Evolutionary conservation across 2,329 filamentous ascomycete species (phyloP), one percentile per base, ranked within the genome.

Genomic region (Zymoseptoria passerinii): DNA sequence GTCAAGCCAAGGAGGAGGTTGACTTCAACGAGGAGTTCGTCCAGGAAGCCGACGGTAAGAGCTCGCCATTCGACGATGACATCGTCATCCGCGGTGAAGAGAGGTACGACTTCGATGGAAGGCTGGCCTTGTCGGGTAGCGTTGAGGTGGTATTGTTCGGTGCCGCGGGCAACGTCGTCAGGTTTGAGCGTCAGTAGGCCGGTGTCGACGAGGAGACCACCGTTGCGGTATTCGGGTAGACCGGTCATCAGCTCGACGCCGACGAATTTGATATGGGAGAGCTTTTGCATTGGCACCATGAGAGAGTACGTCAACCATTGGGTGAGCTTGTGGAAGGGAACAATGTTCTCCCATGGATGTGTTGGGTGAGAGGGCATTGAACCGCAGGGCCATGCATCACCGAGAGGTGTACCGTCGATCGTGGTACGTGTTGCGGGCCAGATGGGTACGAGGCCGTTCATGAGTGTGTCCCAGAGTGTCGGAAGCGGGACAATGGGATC

Each of bases 261-360:
- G 2, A 87, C 85, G 72, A 94, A 94, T 64, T 90, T 84, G 59
- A 95, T 85, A 58, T 87, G 83, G 67, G 95, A 84, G 20, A 95
- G 74, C 64, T 85, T 88, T 57, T 86, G 83, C 87, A 96, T 95
- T 0, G 91, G 91, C 23, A 91, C 87, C 89, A 95, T 95, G 57
- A 96, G 82, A 2, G 90, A 95, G 75, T 96, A 96, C 53, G 88
- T 90, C 57, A 96, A 85, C 92, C 92, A 96, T 73, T 96, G 91
- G 0, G 91, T 95, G 40, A 95, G 81, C 75, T 95, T 96, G 78
- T 96, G 92, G 77, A 96, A 95, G 0, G 91, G 91, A 9, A 92
- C 83, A 67, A 95, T 92, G 65, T 81, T 86, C 71, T 92, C 88
- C 87, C 88, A 90, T 0, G 84, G 80, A 64, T 85, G 78, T 6